phyloP scores from a whole-genome alignment of 768 basidiomycete genomes.

The Mycena belliarum region DNA sequence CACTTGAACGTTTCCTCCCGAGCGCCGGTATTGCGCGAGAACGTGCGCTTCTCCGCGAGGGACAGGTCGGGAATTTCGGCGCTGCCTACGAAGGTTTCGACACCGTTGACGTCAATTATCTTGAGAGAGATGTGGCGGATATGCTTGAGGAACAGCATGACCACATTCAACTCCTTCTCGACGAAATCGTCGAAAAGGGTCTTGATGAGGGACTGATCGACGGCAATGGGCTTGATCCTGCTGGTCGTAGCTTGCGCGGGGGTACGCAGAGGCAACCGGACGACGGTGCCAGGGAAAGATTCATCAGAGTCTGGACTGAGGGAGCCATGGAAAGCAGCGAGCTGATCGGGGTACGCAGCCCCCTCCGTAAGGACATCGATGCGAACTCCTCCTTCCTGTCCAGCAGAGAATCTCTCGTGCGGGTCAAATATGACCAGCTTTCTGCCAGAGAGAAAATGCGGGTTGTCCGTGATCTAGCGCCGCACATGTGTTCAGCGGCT shows the following conservation, averaged over 20 bases:
- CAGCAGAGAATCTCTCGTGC: conserved; percentile 20
- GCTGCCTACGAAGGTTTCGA: conserved; percentile 15
- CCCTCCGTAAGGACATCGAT: conserved; percentile 14
- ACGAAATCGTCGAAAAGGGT: conserved; percentile 27
- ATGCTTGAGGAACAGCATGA: conserved; percentile 30
- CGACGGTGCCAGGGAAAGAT: conserved; percentile 24
- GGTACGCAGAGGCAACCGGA: conserved; percentile 33
- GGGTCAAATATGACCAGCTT: conserved; percentile 33
- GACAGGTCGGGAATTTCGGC: conserved; percentile 19
- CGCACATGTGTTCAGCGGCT: background rate
- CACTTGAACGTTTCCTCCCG: conserved; percentile 17
- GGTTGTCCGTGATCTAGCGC: conserved; percentile 33
- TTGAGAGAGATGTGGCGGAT: conserved; percentile 28
- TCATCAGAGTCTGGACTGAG: background rate
- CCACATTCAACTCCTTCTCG: conserved; percentile 25
- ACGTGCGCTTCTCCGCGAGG: conserved; percentile 16
- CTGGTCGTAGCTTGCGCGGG: conserved; percentile 11
- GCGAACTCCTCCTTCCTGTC: conserved; percentile 20
- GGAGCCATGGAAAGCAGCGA: conserved; percentile 23
- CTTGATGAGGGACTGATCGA: conserved; percentile 19
- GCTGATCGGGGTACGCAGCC: conserved; percentile 22
- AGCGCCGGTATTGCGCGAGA: conserved; percentile 14
- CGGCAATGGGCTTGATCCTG: conserved; percentile 14
- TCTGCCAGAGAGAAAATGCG: conserved; percentile 29
- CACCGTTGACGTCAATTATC: conserved; percentile 23